A percentile compares a stretch with the other conserved stretches of the same genome.
Conservation (phyloP, 2,329 filamentous ascomycete genomes). For the Cercospora sp. region DNA sequence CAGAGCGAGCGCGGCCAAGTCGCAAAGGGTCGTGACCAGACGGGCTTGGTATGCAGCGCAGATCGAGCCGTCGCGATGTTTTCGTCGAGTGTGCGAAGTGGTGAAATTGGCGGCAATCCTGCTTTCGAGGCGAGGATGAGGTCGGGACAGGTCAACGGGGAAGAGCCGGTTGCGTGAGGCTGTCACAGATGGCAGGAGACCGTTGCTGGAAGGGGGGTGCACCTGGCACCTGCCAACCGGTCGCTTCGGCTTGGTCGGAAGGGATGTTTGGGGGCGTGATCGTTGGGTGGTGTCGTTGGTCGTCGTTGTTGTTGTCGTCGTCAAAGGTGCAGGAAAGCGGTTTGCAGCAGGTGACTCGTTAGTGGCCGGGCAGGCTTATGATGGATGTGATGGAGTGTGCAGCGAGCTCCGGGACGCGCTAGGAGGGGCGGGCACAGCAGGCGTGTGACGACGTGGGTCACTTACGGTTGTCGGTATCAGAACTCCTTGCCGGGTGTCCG, state of each 20-base stretch:
- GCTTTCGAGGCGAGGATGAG: constrained; percentile 5
- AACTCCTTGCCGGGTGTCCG: too few relatives aligned
- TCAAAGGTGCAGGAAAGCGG: neutral
- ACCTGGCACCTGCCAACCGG: neutral
- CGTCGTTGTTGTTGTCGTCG: neutral
- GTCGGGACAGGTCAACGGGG: neutral
- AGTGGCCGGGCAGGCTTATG: neutral
- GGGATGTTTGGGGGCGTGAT: neutral
- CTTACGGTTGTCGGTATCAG: neutral
- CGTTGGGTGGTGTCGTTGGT: neutral
- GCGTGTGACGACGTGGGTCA: neutral
- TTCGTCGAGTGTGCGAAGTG: neutral
- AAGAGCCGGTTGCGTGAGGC: constrained; percentile 1
- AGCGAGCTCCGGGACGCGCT: neutral
- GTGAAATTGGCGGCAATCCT: neutral
- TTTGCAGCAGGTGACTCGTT: neutral
- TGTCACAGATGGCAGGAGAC: constrained; percentile 5
- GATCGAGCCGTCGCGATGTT: neutral
- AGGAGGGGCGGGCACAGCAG: neutral
- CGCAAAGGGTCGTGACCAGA: constrained; percentile 4
- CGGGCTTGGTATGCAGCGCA: neutral
- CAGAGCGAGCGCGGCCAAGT: neutral
- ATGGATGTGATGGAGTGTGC: neutral
- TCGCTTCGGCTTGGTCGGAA: constrained; percentile 2
- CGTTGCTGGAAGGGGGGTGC: constrained; percentile 7